phyloP scores from a whole-genome alignment of 129 eudicot species.

The Lactuca sativa region DNA sequence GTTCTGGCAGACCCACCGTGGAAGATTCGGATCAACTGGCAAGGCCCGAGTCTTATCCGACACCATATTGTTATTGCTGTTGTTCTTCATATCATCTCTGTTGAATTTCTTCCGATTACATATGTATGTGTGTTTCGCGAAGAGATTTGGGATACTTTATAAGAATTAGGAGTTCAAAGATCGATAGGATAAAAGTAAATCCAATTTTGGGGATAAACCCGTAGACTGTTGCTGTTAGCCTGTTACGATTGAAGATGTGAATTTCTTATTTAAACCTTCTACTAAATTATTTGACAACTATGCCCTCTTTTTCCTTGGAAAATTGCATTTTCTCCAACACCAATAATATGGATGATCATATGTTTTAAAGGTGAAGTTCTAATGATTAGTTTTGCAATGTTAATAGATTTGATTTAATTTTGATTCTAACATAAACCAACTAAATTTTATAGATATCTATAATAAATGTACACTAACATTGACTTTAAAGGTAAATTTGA shows the following conservation, averaged over 20 bases:
- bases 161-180: neutral
- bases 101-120: conserved; percentile 6
- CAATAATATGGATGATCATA: no score
- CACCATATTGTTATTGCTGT: conserved; percentile 35
- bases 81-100: conserved; percentile 34
- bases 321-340: neutral
- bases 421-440: no score
- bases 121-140: neutral
- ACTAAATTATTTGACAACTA: neutral
- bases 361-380: no score
- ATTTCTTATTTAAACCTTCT: neutral
- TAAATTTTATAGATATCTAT: no score
- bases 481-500: no score
- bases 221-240: conserved; percentile 1
- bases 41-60: conserved; percentile 61
- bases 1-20: conserved; percentile 90
- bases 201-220: conserved; percentile 1
- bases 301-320: neutral
- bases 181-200: neutral
- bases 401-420: no score
- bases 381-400: no score
- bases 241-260: neutral
- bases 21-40: conserved; percentile 85
- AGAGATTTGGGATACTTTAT: neutral
- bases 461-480: no score